phyloP scores from a whole-genome alignment of 441 rosid genomes.

The Codiaeum variegatum region DNA sequence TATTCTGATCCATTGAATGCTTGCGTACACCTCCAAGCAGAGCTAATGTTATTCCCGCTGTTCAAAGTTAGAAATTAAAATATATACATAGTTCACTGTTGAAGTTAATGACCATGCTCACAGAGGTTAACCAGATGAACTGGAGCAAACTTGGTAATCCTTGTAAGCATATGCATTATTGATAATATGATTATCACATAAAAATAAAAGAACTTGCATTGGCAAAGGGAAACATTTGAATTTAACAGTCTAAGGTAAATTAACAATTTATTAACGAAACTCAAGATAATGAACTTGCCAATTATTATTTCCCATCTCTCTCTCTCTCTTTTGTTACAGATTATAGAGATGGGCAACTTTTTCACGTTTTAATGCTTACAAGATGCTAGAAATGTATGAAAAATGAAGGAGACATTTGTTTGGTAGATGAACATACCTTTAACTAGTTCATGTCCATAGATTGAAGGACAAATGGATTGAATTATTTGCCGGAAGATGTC shows the following conservation, averaged over 20 bases:
- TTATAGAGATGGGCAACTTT: not conserved
- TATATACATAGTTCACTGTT: slow-evolving; percentile 14
- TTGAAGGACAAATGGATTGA: slow-evolving; percentile 93
- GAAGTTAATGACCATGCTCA: slow-evolving; percentile 6
- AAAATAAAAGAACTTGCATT: slow-evolving; percentile 10
- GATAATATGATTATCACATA: slow-evolving; percentile 8
- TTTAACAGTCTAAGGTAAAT: slow-evolving; percentile 3
- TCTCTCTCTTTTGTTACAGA: not conserved
- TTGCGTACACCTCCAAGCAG: slow-evolving; percentile 96
- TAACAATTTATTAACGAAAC: not conserved
- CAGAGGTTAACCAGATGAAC: slow-evolving; percentile 6
- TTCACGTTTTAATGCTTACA: slow-evolving; percentile 4
- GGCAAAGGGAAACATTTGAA: not conserved
- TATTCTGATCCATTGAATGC: slow-evolving; percentile 79
- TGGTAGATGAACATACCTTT: slow-evolving; percentile 51
- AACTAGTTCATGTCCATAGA: slow-evolving; percentile 95
- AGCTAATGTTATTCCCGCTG: slow-evolving; percentile 93
- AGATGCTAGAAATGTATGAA: not conserved
- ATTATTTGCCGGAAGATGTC: slow-evolving; percentile 75
- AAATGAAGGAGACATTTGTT: slow-evolving; percentile 8
- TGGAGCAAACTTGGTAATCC: slow-evolving; percentile 1
- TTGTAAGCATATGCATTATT: not conserved
- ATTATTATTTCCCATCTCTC: no score
- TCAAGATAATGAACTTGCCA: no score
- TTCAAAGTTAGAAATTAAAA: slow-evolving; percentile 22